Conservation (phyloP, 768 basidiomycete genomes). For the Sarcodon aspratus region DNA sequence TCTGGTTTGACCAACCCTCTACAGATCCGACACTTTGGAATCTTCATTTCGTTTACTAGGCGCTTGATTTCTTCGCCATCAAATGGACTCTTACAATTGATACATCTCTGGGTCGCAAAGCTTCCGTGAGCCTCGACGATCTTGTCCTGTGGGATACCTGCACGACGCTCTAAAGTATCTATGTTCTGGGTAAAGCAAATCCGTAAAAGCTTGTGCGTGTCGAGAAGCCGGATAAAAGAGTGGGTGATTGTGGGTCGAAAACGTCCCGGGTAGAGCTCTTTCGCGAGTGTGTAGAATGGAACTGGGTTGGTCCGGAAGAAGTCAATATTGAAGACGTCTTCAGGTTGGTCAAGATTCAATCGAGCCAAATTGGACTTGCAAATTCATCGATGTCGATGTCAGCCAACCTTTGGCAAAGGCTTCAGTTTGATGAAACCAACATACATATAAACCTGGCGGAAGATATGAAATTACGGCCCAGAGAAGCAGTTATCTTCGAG, state of each 20-base stretch:
- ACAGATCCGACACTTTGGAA: constrained; percentile 60
- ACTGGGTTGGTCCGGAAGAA: constrained; percentile 75
- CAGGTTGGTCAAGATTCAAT: constrained; percentile 79
- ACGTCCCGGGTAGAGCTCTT: constrained; percentile 86
- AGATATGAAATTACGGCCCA: no score
- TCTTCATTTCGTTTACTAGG: constrained; percentile 45
- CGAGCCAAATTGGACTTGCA: constrained; percentile 63
- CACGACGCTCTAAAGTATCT: constrained; percentile 81
- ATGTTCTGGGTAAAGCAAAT: constrained; percentile 88
- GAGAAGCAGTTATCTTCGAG: no score
- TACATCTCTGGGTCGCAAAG: constrained; percentile 80
- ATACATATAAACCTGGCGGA: constrained; percentile 16
- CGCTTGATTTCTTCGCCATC: constrained; percentile 59
- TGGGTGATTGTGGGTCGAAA: constrained; percentile 85
- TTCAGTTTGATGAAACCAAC: not conserved
- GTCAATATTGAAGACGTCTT: constrained; percentile 89
- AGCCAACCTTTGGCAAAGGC: no score
- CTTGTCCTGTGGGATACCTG: constrained; percentile 60
- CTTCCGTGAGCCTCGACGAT: constrained; percentile 96
- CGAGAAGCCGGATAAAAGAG: constrained; percentile 77
- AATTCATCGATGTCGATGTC: no score
- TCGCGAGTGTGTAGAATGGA: constrained; percentile 87
- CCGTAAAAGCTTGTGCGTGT: constrained; percentile 55
- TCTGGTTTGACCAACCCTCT: constrained; percentile 82
- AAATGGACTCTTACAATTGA: constrained; percentile 53